phyloP scores from a whole-genome alignment of 345 rosid species.

The Lumnitzera racemosa region DNA sequence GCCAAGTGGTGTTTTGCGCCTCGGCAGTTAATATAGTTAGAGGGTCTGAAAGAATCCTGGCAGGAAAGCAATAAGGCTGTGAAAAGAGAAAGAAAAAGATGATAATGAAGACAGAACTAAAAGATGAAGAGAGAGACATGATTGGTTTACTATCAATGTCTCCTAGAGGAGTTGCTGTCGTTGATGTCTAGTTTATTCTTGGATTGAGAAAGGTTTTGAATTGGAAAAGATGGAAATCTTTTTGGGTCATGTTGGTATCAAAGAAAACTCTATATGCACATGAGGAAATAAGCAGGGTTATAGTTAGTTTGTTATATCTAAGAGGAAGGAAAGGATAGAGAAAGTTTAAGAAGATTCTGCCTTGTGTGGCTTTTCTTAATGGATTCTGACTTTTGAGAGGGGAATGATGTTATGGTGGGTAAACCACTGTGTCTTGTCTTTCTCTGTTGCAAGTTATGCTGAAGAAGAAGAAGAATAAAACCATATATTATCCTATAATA shows the following conservation, averaged over 20 bases:
- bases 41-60: conserved; percentile 34
- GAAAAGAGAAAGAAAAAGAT: conserved; percentile 16
- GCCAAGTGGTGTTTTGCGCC: conserved; percentile 57
- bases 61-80: conserved; percentile 23
- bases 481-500: too few relatives aligned
- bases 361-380: not conserved
- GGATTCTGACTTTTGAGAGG: conserved; percentile 1
- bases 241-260: too few relatives aligned
- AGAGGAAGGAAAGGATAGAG: not conserved
- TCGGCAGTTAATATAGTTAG: conserved; percentile 22
- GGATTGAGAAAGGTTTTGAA: too few relatives aligned
- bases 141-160: too few relatives aligned
- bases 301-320: too few relatives aligned
- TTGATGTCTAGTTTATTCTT: too few relatives aligned
- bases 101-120: conserved; percentile 8
- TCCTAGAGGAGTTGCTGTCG: too few relatives aligned
- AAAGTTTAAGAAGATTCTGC: conserved; percentile 10
- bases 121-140: not conserved
- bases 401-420: conserved; percentile 10
- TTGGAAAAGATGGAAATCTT: too few relatives aligned
- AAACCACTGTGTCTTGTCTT: conserved; percentile 6
- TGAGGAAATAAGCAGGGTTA: not conserved
- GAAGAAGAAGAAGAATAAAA: too few relatives aligned
- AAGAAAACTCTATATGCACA: too few relatives aligned
- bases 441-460: too few relatives aligned